A percentile compares a stretch with the other conserved stretches of the same genome.
phyloP scores from a whole-genome alignment of 2,329 filamentous ascomycete species.

The Aspergillus glaucus region DNA sequence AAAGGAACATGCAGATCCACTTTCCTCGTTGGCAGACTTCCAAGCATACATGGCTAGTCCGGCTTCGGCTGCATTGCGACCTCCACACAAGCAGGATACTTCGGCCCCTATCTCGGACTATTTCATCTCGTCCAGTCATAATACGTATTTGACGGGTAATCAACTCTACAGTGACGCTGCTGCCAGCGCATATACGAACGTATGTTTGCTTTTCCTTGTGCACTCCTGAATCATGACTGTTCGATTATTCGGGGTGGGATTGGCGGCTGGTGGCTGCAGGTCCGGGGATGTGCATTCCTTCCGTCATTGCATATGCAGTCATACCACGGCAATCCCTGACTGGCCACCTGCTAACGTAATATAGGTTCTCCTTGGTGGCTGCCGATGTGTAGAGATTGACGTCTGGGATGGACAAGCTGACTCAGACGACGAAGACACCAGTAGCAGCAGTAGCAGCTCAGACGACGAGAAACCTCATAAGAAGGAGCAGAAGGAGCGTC shows the following conservation, averaged over 20 bases:
- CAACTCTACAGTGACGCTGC: conserved; percentile 74
- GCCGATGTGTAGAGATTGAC: conserved; percentile 89
- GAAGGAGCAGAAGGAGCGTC: conserved; percentile 7
- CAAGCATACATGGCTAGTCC: conserved; percentile 44
- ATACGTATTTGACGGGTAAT: conserved; percentile 84
- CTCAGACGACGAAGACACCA: conserved; percentile 21
- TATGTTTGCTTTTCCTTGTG: conserved; percentile 36
- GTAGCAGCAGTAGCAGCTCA: conserved; percentile 26
- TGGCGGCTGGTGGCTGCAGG: not conserved
- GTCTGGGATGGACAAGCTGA: conserved; percentile 71
- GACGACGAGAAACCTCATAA: conserved; percentile 10
- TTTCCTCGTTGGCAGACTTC: conserved; percentile 38
- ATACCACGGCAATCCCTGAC: not conserved
- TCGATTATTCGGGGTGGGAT: not conserved
- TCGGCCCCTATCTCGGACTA: conserved; percentile 74
- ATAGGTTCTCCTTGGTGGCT: conserved; percentile 67
- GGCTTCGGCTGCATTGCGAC: conserved; percentile 37
- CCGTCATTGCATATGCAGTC: not conserved
- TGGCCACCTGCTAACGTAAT: not conserved
- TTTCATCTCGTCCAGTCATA: conserved; percentile 91
- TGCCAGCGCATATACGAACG: conserved; percentile 69
- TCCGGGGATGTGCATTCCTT: not conserved
- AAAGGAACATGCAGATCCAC: conserved; percentile 8
- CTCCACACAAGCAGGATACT: conserved; percentile 48
- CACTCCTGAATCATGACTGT: not conserved